These are phyloP conservation scores for Garcia nutans DNA, from an alignment of 345 rosid genomes.

Conservation along the genomic window DNA sequence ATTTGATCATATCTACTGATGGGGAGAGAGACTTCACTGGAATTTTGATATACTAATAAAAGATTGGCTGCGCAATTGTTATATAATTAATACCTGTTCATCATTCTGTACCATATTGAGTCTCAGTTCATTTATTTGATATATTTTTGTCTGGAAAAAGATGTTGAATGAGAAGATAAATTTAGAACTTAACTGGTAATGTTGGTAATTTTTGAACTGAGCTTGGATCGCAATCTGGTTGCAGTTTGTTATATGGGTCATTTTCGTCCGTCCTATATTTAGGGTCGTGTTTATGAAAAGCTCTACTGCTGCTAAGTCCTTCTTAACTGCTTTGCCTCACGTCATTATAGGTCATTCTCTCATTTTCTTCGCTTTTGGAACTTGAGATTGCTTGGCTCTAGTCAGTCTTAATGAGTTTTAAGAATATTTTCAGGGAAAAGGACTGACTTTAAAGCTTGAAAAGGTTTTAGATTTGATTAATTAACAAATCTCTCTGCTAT, in stretches of 20 bases:
- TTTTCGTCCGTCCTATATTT: neutral
- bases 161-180: neutral
- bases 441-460: neutral
- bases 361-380: neutral
- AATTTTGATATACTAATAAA: neutral
- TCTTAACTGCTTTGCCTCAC: neutral
- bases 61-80: neutral
- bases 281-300: neutral
- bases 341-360: neutral
- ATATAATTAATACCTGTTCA: neutral
- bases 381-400: neutral
- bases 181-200: neutral
- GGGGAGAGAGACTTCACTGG: neutral
- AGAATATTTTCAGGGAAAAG: conserved; percentile 3
- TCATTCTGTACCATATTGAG: neutral
- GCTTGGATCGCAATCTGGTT: neutral
- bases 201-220: neutral
- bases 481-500: neutral
- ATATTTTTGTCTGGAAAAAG: neutral
- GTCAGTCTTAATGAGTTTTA: neutral
- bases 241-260: neutral
- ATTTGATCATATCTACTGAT: neutral
- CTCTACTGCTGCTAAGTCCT: neutral
- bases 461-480: neutral
- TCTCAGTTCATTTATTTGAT: neutral